Base-by-base conservation (phyloP, 2,329 filamentous ascomycete species). In the Arthrobotrys iridis region DNA sequence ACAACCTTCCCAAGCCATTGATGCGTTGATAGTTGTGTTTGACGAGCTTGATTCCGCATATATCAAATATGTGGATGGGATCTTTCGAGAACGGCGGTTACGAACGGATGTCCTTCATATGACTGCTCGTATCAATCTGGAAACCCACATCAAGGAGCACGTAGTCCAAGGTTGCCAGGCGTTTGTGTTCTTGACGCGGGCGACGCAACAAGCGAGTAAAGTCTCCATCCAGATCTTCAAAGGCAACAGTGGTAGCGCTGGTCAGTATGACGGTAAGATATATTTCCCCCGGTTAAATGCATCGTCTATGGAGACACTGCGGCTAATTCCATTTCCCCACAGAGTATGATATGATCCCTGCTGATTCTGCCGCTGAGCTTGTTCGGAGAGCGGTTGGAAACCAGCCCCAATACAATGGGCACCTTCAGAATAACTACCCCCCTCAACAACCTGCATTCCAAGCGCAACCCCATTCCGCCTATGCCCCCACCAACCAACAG, bases 81-180 rank as follows among this genome's bases (percentile, higher is more conserved):
- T 89, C 0, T 96, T 98, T 81, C 86, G 87, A 70, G 86, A 87
- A 33, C 89, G 90, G 64, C 89, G 89, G 1, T 84, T 98, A 37
- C 90, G 87, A 73, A 89, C 90, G 11, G 91, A 96, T 79, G 89
- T 93, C 18, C 89, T 97, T 83, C 90, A 91, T 78, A 85, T 97
- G 48, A 90, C 89, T 65, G 89, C 92, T 28, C 88, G 91, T 20
- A 88, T 96, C 48, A 88, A 91, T 15, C 89, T 93, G 76, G 88
- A 90, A 35, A 88, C 90, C 3, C 89, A 97, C n/a, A 88, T 97
- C 60, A 89, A 92, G 78, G 87, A 91, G 60, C 93, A 97, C 81
- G 91, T 96, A 37, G 84, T 93, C 8, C 93, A 98, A 82, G 94
- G 95, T 15, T 94, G 97, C 0, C 87, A 92, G 59, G 94, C 91